phyloP scores from a whole-genome alignment of 345 rosid genomes.

The Dimocarpus longan region DNA sequence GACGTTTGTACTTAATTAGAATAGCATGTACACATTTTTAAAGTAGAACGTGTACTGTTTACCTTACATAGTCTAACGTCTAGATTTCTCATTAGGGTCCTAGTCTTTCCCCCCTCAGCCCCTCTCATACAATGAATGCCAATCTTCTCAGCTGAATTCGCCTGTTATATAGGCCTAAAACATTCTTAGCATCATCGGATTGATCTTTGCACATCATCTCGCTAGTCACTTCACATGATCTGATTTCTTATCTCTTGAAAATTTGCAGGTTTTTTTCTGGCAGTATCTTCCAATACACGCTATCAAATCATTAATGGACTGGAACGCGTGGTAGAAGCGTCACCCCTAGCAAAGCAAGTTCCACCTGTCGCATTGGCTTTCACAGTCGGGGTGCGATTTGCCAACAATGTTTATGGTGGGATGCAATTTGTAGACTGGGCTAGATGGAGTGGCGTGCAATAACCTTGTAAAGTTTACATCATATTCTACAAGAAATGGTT shows the following conservation, averaged over 20 bases:
- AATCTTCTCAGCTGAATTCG: neutral
- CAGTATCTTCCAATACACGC: constrained; percentile 83
- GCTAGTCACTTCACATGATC: neutral
- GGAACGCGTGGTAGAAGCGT: constrained; percentile 74
- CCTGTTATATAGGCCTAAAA: neutral
- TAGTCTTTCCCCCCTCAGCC: no score
- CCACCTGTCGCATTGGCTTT: constrained; percentile 86
- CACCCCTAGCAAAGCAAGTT: constrained; percentile 64
- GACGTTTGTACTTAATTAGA: neutral
- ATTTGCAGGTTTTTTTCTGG: constrained; percentile 67
- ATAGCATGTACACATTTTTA: no score
- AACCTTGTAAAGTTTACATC: neutral
- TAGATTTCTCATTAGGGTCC: neutral
- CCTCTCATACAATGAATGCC: neutral
- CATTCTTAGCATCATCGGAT: neutral
- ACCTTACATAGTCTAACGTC: neutral
- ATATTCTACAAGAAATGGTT: neutral
- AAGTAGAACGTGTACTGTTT: no score
- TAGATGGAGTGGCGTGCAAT: constrained; percentile 71
- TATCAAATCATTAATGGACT: constrained; percentile 79
- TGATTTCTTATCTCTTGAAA: neutral
- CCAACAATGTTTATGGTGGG: constrained; percentile 83
- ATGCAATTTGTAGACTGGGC: constrained; percentile 97
- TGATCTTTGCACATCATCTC: neutral
- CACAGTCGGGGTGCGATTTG: constrained; percentile 79